Evolutionary conservation across 2,329 filamentous ascomycete genomes (phyloP), one percentile per base, ranked within the genome.

Genomic region (Paramyrothecium roridum): DNA sequence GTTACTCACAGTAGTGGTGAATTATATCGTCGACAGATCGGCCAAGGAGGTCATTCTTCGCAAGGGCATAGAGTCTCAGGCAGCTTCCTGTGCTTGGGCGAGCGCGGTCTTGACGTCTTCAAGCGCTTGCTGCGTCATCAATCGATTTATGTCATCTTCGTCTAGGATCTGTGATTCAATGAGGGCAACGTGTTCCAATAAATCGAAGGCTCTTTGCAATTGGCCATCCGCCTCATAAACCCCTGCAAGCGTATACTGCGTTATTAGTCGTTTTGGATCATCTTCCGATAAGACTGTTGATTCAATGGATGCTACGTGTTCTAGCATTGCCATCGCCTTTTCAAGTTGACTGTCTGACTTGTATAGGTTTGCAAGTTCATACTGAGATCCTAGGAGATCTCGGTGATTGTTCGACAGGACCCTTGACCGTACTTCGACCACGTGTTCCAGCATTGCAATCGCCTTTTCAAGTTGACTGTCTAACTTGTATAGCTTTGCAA

Each of bases 381-480:
- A 33, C n/a, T 52, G 16, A 7, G 50, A 52, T 43, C 8, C 49
- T n/a, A 51, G 17, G 12, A 4, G 30, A 12, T 8, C 8, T n/a
- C 11, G 49, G 30, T 51, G 23, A 16, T 37, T 23, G 7, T 22
- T 10, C 8, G 13, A 8, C 12, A 51, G 22, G 17, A 13, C 19
- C n/a, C n/a, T 30, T n/a, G 17, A 51, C 26, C 3, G n/a, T 30
- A n/a, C n/a, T n/a, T n/a, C n/a, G 16, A 52, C 34, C 6, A 56
- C 12, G 2, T 33, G 34, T 34, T 56, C 50, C 2, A 56, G 13
- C n/a, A 57, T 30, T 16, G 33, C 19, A 2, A 55, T n/a, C 17
- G 53, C 53, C 19, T 57, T 40, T 49, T 34, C 33, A 20, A 20
- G n/a, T 30, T 57, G 45, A 8, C 56, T 53, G 34, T 48, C 50